Evolutionary conservation across 2,329 filamentous ascomycete species (phyloP), one percentile per base, ranked within the genome.

Genomic region (Torrubiella hemipterigena): DNA sequence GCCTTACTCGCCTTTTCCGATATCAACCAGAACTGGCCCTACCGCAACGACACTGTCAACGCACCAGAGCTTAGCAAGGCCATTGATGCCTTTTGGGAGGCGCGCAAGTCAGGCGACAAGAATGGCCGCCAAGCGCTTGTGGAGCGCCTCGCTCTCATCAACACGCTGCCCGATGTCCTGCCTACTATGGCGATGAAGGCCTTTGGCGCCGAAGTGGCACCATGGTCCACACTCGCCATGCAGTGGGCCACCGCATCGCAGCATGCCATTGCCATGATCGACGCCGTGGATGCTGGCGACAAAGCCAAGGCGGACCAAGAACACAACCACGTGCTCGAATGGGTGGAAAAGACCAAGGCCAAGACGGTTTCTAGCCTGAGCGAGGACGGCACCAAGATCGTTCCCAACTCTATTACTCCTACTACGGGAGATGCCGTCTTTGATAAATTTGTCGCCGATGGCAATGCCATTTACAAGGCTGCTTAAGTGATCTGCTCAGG

Each of bases 1-100:
- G 37, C 37, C 4, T 30, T 39, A 4, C 10, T 25, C 4, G 30
- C 37, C 3, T 39, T 39, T 30, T 30, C 22, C 12, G 37, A 39
- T 25, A 13, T 39, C 9, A 39, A 39, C 23, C 37, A 39, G 16
- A 31, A 37, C 32, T 39, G 37, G 37, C 37, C 37, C 1, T 37
- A 39, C 30, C 32, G 34, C 12, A 27, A 37, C 7, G 26, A 18
- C 10, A 29, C 30, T n/a, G 29, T 37, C 25, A 31, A 27, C 20
- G 34, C 37, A 4, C 37, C 37, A 3, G 13, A 24, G 25, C 32
- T 39, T 15, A 34, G 31, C 37, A 36, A 37, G 20, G 37, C 32
- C 12, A 34, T 39, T 12, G 24, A 28, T 13, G 32, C 29, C 1
- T 39, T 39, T 27, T 39, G 37, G 37, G 30, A 30, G n/a, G 26